Evolutionary conservation across 257 asterid species (phyloP), one percentile per base, ranked within the genome.

Genomic region (Salvia hispanica): DNA sequence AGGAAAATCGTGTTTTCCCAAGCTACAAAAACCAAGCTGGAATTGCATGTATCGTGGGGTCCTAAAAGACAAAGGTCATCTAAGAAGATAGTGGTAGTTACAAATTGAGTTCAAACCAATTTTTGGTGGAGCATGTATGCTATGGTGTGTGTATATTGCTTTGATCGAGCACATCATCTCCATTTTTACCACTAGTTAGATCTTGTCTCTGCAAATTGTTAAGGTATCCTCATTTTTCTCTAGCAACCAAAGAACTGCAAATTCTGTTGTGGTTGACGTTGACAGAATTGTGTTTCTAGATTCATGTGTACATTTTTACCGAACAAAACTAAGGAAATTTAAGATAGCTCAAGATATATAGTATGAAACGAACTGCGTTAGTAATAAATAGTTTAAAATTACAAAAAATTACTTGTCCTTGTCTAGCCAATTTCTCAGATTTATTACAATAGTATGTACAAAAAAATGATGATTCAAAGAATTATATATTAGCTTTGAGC

Each of bases 11-110:
- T 75, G 12, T 75, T 78, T 73, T 58, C 72, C 28, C 50, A 55
- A 46, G 75, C 51, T 62, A 73, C 70, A 11, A 81, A 71, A 18
- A 58, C 43, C 44, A 81, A 71, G 43, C 6, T 21, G 12, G 71
- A 18, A 2, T 43, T 81, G 58, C 71, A 68, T 51, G 21, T 85
- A 16, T 71, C 84, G 21, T 88, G 96, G 98, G 97, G 95, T 56
- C 77, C 65, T 14, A 92, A 85, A 73, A 73, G 89, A 75, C 92
- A 52, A 73, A 82, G 98, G 84, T 76, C 96, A 40, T 64, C 86
- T 10, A 81, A 81, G 51, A 58, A 76, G 74, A 62, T 48, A 57
- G 72, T 77, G 28, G 64, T 72, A 3, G 48, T 69, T 42, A 57
- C 66, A 62, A 62, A 44, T 31, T 59, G 68, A 79, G 57, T 65